These are phyloP conservation scores for Vigna trinervia DNA, from an alignment of 306 rosid genomes.

Conservation along the genomic window DNA sequence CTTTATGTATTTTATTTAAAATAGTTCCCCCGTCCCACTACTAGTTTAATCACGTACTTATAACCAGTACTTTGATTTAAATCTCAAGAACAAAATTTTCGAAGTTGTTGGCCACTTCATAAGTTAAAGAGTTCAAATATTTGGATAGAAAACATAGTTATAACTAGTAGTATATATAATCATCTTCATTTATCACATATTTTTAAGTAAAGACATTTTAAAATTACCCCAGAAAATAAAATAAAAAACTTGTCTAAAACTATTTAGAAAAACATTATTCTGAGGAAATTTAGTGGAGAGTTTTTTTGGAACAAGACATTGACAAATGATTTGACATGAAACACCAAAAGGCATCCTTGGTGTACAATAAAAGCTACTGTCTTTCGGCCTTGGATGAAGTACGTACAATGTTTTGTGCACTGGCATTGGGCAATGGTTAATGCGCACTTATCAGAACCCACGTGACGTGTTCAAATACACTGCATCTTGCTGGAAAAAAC, in stretches of 20 bases:
- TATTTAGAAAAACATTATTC: not conserved
- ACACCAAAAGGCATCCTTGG: conserved; percentile 50
- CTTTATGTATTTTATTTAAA: not conserved
- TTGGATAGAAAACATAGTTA: not conserved
- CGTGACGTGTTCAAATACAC: conserved; percentile 34
- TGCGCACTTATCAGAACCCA: conserved; percentile 42
- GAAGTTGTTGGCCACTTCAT: not conserved
- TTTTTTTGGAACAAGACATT: not conserved
- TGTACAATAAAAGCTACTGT: conserved; percentile 38
- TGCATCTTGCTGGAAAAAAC: not conserved
- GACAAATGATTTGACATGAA: not conserved
- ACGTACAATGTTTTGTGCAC: conserved; percentile 48
- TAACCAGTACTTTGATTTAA: too few species aligned
- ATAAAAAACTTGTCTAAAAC: not conserved
- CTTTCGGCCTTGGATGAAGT: conserved; percentile 21
- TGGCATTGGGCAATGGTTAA: conserved; percentile 33
- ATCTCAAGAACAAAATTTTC: too few species aligned
- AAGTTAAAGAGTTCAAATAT: not conserved
- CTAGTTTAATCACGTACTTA: not conserved
- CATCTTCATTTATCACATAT: not conserved
- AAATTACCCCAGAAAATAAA: not conserved
- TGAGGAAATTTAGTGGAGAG: not conserved
- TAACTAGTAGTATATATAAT: not conserved
- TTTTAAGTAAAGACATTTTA: not conserved
- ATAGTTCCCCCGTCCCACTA: not conserved